These are phyloP conservation scores for Atkinsonella hypoxylon DNA, from an alignment of 2,329 filamentous ascomycete species.

Conservation along the genomic window DNA sequence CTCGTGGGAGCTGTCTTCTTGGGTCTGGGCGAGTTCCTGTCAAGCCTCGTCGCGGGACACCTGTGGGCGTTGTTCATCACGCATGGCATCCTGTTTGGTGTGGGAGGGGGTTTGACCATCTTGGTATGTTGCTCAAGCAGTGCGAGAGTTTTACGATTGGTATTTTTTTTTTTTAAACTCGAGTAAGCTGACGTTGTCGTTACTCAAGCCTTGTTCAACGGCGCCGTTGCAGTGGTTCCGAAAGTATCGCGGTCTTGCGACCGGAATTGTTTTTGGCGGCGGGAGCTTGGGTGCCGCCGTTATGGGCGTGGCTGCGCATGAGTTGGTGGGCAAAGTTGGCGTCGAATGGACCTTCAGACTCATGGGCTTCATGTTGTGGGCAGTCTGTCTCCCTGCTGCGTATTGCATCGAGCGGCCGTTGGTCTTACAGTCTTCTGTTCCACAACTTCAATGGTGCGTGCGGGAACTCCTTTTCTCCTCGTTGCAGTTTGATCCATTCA, in stretches of 20 bases:
- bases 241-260: slow-evolving; percentile 16
- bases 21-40: slow-evolving; percentile 16
- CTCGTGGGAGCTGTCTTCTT: slow-evolving; percentile 14
- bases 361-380: slow-evolving; percentile 16
- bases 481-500: background rate
- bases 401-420: slow-evolving; percentile 12
- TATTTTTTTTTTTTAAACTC: background rate
- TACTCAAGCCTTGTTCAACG: slow-evolving; percentile 16
- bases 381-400: slow-evolving; percentile 16
- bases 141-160: too few species aligned
- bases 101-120: slow-evolving; percentile 15
- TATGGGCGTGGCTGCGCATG: slow-evolving; percentile 14
- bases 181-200: background rate
- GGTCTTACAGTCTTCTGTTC: slow-evolving; percentile 5
- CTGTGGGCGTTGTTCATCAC: slow-evolving; percentile 14
- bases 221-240: slow-evolving; percentile 15
- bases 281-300: slow-evolving; percentile 16
- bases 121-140: slow-evolving; percentile 10
- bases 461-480: too few species aligned
- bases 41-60: slow-evolving; percentile 13
- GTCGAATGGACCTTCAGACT: slow-evolving; percentile 17
- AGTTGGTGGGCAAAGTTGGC: slow-evolving; percentile 13
- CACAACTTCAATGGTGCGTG: slow-evolving; percentile 16
- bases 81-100: slow-evolving; percentile 16
- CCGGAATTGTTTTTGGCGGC: slow-evolving; percentile 17